phyloP scores from a whole-genome alignment of 2,329 filamentous ascomycete genomes.

The Fusarium pseudonygamai region DNA sequence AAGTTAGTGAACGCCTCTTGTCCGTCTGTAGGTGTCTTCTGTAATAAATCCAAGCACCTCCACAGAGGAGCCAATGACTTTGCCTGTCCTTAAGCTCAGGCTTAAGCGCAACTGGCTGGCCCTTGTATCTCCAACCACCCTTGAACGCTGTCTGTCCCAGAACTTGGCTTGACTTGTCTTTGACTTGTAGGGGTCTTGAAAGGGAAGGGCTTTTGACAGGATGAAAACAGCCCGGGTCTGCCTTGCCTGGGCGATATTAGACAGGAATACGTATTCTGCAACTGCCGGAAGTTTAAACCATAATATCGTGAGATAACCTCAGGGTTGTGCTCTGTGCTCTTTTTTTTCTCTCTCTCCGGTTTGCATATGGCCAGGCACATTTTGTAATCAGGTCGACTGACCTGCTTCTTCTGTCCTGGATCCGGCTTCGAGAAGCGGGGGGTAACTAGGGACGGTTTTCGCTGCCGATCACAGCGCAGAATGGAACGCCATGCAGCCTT shows the following conservation, averaged over 20 bases:
- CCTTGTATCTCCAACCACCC: slow-evolving; percentile 31
- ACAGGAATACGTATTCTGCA: slow-evolving; percentile 7
- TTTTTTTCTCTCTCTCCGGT: neutral
- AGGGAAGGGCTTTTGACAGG: neutral
- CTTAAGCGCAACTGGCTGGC: slow-evolving; percentile 24
- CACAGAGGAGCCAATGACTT: slow-evolving; percentile 6
- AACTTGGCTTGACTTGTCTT: neutral
- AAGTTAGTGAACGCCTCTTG: neutral
- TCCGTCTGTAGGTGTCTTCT: neutral
- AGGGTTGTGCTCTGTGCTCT: neutral
- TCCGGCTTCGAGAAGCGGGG: slow-evolving; percentile 37
- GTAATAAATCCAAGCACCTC: slow-evolving; percentile 3
- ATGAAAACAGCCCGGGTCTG: slow-evolving; percentile 5
- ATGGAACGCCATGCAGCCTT: slow-evolving; percentile 34
- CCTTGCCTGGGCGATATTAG: slow-evolving; percentile 14
- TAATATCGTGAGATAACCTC: neutral
- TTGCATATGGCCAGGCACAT: neutral
- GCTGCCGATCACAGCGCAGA: slow-evolving; percentile 27
- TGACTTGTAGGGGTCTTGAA: slow-evolving; percentile 14
- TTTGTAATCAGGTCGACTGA: slow-evolving; percentile 2
- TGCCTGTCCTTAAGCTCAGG: slow-evolving; percentile 22
- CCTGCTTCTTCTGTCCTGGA: slow-evolving; percentile 26
- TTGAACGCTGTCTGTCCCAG: slow-evolving; percentile 22
- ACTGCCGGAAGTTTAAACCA: slow-evolving; percentile 18
- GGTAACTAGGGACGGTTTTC: slow-evolving; percentile 18